Evolutionary conservation across 129 eudicot genomes (phyloP), one percentile per base, ranked within the genome.

Genomic region (Calendula officinalis): DNA sequence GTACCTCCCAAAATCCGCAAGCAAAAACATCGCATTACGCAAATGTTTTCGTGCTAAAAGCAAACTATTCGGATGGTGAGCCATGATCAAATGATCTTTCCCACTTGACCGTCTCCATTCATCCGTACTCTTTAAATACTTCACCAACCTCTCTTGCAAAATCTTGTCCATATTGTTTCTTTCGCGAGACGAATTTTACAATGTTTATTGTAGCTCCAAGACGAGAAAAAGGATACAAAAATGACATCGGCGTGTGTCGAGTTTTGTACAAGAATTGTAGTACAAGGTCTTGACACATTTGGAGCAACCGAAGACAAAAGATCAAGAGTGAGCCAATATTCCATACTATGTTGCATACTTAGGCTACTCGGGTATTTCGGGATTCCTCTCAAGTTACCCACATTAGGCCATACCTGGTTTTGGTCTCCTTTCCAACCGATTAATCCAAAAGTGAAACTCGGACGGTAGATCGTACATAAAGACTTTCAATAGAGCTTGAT

Each of bases 31-130:
- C 17, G 89, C 78, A 33, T 89, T 71, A 67, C 84, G 81, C 62
- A 92, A 64, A 56, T 81, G 81, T 71, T 39, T 83, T 67, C 98
- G 72, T 10, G 83, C 91, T 11, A 60, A 69, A 74, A 85, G 76
- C 95, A 88, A 73, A 73, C 96, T 91, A 73, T 91, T 91, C 0
- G 98, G 98, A 75, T 91, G 98, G 49, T 87, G 98, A 17, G 96
- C 94, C 22, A 80, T 70, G 16, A 91, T 82, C 44, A 91, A 34
- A 77, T 91, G 98, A 75, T 91, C 79, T 64, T 78, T 84, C 44
- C 96, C 98, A 8, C 72, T 76, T 3, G 35, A 73, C 47, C 74
- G 78, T 37, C 61, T 74, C 96, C 95, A 91, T 58, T 87, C 98
- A 52, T 77, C 67, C 60, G 74, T 70, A 56, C 84, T 73, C 43